A percentile compares a stretch with the other conserved stretches of the same genome.
Evolutionary conservation across 768 basidiomycete genomes (phyloP).

Genomic region (Piloderma croceum): DNA sequence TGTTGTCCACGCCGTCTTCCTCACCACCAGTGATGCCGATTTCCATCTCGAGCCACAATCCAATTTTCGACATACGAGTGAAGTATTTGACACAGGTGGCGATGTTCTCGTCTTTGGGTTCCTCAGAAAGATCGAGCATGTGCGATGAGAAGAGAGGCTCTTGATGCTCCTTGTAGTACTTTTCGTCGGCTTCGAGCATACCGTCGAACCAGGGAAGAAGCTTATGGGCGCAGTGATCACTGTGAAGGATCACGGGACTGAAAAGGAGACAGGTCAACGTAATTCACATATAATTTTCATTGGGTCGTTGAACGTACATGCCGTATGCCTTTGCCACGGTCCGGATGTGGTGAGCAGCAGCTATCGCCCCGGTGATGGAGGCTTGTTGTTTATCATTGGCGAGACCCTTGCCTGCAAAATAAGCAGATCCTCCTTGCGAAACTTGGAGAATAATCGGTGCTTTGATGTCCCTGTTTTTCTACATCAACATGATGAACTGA

Average conservation of each 20-base stretch:
- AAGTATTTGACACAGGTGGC: constrained; percentile 91
- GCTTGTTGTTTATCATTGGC: constrained; percentile 94
- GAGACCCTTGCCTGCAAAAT: constrained; percentile 95
- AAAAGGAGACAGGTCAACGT: too few relatives aligned
- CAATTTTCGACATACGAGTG: constrained; percentile 86
- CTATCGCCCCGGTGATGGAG: constrained; percentile 86
- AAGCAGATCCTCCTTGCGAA: constrained; percentile 94
- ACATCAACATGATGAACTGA: too few relatives aligned
- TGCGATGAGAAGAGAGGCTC: constrained; percentile 92
- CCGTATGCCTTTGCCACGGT: constrained; percentile 86
- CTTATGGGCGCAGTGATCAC: constrained; percentile 97
- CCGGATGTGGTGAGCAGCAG: constrained; percentile 89
- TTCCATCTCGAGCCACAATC: constrained; percentile 99
- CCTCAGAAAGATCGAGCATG: constrained; percentile 98
- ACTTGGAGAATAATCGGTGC: constrained; percentile 96
- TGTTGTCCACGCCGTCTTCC: constrained; percentile 99
- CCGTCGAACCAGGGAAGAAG: constrained; percentile 99
- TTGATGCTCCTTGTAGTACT: constrained; percentile 82
- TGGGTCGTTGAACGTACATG: constrained; percentile 55
- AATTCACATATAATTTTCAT: constrained; percentile 3
- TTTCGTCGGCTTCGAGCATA: constrained; percentile 95
- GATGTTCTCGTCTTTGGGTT: constrained; percentile 91
- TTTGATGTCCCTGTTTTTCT: constrained; percentile 72
- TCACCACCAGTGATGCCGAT: constrained; percentile 99
- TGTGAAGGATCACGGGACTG: constrained; percentile 95